Percentiles rank a stretch among this genome's conserved stretches.
Evolutionary conservation across 139 green algal genomes (phyloP).

Genomic region (Nannochloris sp.): DNA sequence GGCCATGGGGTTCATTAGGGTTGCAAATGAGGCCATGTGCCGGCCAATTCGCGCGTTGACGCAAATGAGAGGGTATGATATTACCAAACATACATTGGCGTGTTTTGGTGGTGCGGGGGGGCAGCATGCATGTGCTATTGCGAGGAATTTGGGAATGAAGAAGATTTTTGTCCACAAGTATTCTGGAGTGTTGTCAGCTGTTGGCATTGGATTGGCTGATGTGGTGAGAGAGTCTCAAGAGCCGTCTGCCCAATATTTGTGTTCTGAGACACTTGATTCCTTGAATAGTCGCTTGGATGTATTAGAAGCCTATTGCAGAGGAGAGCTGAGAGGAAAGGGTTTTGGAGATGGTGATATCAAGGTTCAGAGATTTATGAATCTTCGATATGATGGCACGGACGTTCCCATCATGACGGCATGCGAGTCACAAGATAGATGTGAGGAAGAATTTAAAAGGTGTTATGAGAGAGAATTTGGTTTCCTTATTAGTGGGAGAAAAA

Average conservation of each 20-base stretch:
- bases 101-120: slow-evolving; percentile 94
- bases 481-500: slow-evolving; percentile 54
- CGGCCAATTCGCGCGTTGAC: slow-evolving; percentile 86
- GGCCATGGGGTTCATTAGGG: slow-evolving; percentile 81
- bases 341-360: slow-evolving; percentile 5
- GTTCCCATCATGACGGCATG: slow-evolving; percentile 79
- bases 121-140: slow-evolving; percentile 94
- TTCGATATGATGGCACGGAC: slow-evolving; percentile 88
- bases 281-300: slow-evolving; percentile 46
- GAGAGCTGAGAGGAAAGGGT: slow-evolving; percentile 31
- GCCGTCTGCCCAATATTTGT: slow-evolving; percentile 45
- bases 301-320: slow-evolving; percentile 34
- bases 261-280: background rate
- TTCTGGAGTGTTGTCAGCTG: slow-evolving; percentile 81
- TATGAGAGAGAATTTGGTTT: slow-evolving; percentile 92
- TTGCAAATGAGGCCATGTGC: slow-evolving; percentile 98
- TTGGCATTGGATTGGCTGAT: slow-evolving; percentile 91
- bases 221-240: slow-evolving; percentile 84
- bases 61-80: slow-evolving; percentile 87
- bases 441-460: slow-evolving; percentile 29
- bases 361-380: slow-evolving; percentile 72
- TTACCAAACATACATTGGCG: slow-evolving; percentile 74
- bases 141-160: slow-evolving; percentile 74
- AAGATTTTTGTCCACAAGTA: slow-evolving; percentile 90
- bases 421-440: slow-evolving; percentile 11